Evolutionary conservation across 2,329 filamentous ascomycete species (phyloP).

Genomic region (Phaeosphaeriaceae sp.): DNA sequence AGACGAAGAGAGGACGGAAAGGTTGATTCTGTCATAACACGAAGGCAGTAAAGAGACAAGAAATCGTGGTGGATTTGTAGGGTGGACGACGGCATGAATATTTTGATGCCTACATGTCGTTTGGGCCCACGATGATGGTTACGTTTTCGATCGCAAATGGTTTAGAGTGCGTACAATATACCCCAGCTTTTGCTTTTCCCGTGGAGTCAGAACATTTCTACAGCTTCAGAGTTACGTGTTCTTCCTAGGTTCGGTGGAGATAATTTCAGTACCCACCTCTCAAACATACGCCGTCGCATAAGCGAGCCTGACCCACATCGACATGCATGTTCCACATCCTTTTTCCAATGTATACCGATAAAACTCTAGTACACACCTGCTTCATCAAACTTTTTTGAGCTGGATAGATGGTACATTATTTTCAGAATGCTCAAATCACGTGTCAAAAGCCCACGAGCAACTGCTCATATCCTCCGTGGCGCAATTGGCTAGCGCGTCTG

Average conservation of each 20-base stretch:
- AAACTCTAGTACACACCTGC: too few species aligned
- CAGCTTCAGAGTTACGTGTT: not conserved
- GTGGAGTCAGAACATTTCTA: not conserved
- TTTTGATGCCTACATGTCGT: not conserved
- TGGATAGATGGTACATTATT: not conserved
- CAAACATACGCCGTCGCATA: not conserved
- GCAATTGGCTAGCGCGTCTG: conserved; percentile 67
- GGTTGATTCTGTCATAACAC: conserved; percentile 2
- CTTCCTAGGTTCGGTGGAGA: not conserved
- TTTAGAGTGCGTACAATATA: not conserved
- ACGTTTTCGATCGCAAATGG: not conserved
- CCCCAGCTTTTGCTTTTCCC: not conserved
- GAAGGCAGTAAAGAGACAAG: not conserved
- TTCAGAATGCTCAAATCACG: conserved; percentile 13
- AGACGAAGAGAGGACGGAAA: conserved; percentile 23
- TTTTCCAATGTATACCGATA: not conserved
- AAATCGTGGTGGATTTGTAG: not conserved
- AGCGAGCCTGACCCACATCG: conserved; percentile 15
- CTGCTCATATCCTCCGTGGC: conserved; percentile 48
- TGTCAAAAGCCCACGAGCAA: conserved; percentile 19
- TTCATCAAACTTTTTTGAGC: not conserved
- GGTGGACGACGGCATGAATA: not conserved
- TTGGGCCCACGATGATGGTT: not conserved
- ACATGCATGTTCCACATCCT: not conserved
- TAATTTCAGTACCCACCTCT: not conserved